phyloP scores from a whole-genome alignment of 345 rosid species.

The Eucalyptus cloeziana region DNA sequence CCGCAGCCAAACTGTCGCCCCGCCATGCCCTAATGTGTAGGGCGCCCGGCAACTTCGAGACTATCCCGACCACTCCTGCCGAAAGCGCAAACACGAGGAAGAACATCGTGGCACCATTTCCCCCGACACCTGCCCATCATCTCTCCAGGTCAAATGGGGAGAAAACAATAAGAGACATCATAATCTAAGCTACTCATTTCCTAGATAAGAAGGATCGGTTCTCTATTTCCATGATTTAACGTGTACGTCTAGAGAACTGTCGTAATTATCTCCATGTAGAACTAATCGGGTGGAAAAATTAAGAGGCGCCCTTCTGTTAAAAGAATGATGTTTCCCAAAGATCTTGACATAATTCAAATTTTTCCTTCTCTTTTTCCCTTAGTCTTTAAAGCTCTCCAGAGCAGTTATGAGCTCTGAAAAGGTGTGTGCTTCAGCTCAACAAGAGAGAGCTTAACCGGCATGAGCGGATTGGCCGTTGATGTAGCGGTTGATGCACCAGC shows the following conservation, averaged over 20 bases:
- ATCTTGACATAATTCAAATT: neutral
- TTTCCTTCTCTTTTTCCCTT: neutral
- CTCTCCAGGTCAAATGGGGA: neutral
- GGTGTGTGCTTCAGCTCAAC: neutral
- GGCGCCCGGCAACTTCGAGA: conserved; percentile 63
- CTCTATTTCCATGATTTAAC: neutral
- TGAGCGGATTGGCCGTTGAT: conserved; percentile 73
- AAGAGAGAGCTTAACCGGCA: conserved; percentile 24
- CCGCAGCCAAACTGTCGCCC: conserved; percentile 70
- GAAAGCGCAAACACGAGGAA: conserved; percentile 50
- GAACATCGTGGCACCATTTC: conserved; percentile 77
- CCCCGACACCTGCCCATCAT: conserved; percentile 51
- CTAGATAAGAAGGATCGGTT: neutral
- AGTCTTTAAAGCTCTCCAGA: neutral
- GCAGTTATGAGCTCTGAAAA: neutral
- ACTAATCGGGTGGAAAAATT: neutral
- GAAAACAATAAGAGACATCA: neutral
- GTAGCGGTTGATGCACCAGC: conserved; percentile 67
- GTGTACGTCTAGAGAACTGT: neutral
- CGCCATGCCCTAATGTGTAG: conserved; percentile 74
- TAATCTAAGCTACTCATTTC: neutral
- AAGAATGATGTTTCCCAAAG: neutral
- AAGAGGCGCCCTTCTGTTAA: neutral
- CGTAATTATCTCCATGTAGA: neutral
- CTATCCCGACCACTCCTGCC: conserved; percentile 59